Base-by-base conservation (phyloP, 2,329 filamentous ascomycete species). In the Penicillium occitanis region DNA sequence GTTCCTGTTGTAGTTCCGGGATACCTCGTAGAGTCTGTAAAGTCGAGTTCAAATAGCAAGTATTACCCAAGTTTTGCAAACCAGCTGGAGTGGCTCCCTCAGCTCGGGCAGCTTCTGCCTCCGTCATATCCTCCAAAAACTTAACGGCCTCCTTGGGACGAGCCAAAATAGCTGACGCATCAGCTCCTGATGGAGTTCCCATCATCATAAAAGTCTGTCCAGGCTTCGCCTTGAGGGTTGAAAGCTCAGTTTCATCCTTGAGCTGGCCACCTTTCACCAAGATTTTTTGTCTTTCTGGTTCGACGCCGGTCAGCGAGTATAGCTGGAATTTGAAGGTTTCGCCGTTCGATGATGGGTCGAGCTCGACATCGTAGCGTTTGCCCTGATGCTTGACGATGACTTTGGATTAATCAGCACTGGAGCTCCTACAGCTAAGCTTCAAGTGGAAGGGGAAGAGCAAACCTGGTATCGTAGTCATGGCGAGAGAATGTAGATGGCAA, bases 51-150 rank as follows among this genome's bases (percentile, higher is more conserved):
- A 98, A 88, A 77, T 99, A 99, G 83, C 95, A 99, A 3, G 96
- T 99, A 79, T 99, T 99, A 72, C 96, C 95, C 68, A 97, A 83
- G 75, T 99, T 99, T 76, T 91, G 86, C 68, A 99, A 82, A 57
- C 95, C 95, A 65, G 93, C 91, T 1, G 96, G 95, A 55, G 86
- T 94, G 58, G 93, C 93, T 66, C 92, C 93, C 67, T 90, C 90
- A 75, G 90, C 87, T 77, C 89, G 88, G 25, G 95, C 94, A 62
- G 89, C 87, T 78, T 98, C 94, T 35, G 93, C 93, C 76, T 96
- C 93, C 30, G 92, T 96, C 94, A 99, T 97, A 77, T 99, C 95
- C 80, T 99, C 95, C 69, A 96, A 81, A 73, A 99, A 99, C 79
- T 91, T 95, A 74, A 93, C 85, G 71, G 87, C 85, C 74, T 96